Conservation (phyloP, 2,329 filamentous ascomycete genomes). For the Arthrinium phaeospermum region DNA sequence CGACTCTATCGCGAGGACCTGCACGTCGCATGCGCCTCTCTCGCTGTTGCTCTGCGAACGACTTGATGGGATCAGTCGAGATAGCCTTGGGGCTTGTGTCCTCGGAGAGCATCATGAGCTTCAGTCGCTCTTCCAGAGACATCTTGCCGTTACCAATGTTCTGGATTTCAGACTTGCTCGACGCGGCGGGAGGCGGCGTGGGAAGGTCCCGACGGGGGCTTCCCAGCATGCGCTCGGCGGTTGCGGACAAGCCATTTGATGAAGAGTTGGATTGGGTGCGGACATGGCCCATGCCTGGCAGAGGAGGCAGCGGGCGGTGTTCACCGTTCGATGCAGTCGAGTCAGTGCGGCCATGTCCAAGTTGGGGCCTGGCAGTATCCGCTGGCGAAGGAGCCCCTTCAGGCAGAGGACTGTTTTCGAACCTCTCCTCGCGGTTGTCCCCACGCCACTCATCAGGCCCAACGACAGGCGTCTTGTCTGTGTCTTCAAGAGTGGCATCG, state of each 20-base stretch:
- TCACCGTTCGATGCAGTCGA: slow-evolving; percentile 76
- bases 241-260: slow-evolving; percentile 69
- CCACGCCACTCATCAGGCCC: slow-evolving; percentile 95
- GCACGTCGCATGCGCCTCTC: slow-evolving; percentile 73
- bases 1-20: slow-evolving; percentile 53
- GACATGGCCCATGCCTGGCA: slow-evolving; percentile 67
- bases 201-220: slow-evolving; percentile 73
- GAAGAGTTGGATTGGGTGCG: slow-evolving; percentile 56
- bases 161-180: slow-evolving; percentile 78
- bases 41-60: slow-evolving; percentile 68
- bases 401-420: slow-evolving; percentile 73
- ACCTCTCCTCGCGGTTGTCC: slow-evolving; percentile 70
- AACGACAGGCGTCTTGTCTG: slow-evolving; percentile 97
- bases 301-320: slow-evolving; percentile 82
- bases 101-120: slow-evolving; percentile 86
- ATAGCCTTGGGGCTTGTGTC: slow-evolving; percentile 47
- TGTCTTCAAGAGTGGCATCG: slow-evolving; percentile 92
- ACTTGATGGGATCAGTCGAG: slow-evolving; percentile 52
- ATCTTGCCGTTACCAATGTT: slow-evolving; percentile 77
- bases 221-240: slow-evolving; percentile 73
- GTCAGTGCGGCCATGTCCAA: slow-evolving; percentile 67
- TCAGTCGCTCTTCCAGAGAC: slow-evolving; percentile 83
- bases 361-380: slow-evolving; percentile 55
- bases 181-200: slow-evolving; percentile 71
- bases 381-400: slow-evolving; percentile 53